Evolutionary conservation across 208 protist genomes (phyloP), one percentile per base, ranked within the genome.

Genomic region (Angomonas deanei): DNA sequence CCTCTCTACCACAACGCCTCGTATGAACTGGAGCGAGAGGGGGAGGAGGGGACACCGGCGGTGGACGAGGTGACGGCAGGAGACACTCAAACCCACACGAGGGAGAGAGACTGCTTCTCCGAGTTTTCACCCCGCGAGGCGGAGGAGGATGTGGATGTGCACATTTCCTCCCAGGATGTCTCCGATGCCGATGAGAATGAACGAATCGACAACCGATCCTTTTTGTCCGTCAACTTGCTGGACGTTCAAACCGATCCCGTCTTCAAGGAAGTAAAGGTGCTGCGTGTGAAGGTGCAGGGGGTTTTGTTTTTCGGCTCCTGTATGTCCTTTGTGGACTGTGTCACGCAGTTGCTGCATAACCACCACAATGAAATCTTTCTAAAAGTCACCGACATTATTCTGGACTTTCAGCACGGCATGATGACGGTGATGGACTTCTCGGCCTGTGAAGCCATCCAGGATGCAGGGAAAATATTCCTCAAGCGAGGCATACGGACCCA

Each of bases 401-500:
- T 84, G n/a, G 78, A 84, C 65, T 80, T 84, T 56, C 66, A 80
- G 66, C 66, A 75, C 31, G 72, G 78, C 46, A 59, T 68, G 32
- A 76, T 84, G 78, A 71, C 77, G 17, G 68, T 83, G 31, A 72
- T 80, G 39, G 78, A 77, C 72, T 80, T 80, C 63, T 80, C 72
- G 17, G 78, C 72, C 1, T 70, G 69, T 3, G 72, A 84, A 70
- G 78, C 78, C 17, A 69, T 84, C 23, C 65, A 80, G 46, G 70
- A 76, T 57, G 63, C 66, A 42, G 78, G 68, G 2, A 61, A 68
- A 47, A 80, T 74, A 34, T 21, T 84, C 15, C 54, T 53, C 17
- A 75, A 76, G 59, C 72, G 73, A 5, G 73, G 70, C 52, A 80
- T 84, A 27, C 78, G 73, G 47, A 77, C 73, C n/a, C 78, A 84